Evolutionary conservation across 306 rosid species (phyloP).

Genomic region (Fragaria vesca): DNA sequence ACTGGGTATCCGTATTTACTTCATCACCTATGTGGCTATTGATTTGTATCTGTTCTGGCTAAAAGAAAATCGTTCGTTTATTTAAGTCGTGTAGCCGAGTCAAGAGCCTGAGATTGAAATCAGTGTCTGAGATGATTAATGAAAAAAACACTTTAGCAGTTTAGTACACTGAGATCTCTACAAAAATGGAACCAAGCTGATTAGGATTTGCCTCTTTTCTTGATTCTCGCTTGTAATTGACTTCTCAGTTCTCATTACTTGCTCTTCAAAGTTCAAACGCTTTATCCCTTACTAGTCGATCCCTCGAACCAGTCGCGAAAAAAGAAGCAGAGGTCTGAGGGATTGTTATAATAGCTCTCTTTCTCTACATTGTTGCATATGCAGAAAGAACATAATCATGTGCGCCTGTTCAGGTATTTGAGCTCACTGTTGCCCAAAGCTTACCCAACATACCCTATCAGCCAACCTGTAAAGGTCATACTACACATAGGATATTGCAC

Average conservation of each 20-base stretch:
- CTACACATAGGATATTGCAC: background rate
- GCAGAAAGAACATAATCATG: background rate
- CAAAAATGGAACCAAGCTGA: background rate
- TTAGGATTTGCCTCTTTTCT: background rate
- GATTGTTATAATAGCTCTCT: background rate
- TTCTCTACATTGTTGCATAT: slow-evolving; percentile 3
- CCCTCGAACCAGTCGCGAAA: background rate
- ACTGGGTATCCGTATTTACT: background rate
- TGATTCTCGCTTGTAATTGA: background rate
- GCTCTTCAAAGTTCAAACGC: background rate
- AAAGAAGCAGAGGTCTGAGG: background rate
- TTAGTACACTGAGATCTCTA: background rate
- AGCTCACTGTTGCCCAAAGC: background rate
- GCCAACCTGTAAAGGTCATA: slow-evolving; percentile 47
- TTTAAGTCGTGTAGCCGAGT: background rate
- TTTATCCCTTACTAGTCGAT: background rate
- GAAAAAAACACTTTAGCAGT: background rate
- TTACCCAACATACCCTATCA: slow-evolving; percentile 21
- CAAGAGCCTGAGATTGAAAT: background rate
- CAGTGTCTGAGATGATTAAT: background rate
- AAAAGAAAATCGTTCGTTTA: background rate
- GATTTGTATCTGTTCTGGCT: background rate
- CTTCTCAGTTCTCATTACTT: background rate
- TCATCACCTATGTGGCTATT: background rate
- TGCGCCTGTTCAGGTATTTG: background rate